Evolutionary conservation across 371 early-diverging fungal species (phyloP), one percentile per base, ranked within the genome.

Genomic region (Phascolomyces articulosus): DNA sequence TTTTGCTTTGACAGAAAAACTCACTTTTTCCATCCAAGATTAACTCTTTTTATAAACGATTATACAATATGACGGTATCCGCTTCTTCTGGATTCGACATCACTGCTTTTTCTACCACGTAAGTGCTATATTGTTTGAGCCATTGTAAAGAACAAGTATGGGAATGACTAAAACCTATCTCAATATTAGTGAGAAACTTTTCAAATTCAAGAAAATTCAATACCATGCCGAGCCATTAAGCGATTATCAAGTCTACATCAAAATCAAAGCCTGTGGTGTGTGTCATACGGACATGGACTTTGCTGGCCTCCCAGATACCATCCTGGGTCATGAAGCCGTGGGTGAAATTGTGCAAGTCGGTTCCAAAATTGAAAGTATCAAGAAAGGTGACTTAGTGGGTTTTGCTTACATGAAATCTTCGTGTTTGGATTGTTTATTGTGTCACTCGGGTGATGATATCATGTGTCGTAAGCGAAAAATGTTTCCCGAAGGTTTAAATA

Each of bases 361-460:
- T 0, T 55, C 72, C 11, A 58, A 66, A 13, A 85, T 85, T 11
- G 74, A 66, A 23, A 69, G 77, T 26, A 44, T 87, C 28, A 64
- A 76, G 34, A 62, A 78, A 38, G 90, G 85, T 41, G 82, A 85
- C 60, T 57, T 69, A 4, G 85, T 89, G 40, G 88, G 89, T 11
- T 71, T 62, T 58, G 69, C 73, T 3, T 78, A 75, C 53, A 65
- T 86, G 60, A 74, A 77, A n/a, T 64, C 60, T 0, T 66, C 83
- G 10, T 86, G 87, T 48, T 55, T 75, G 24, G 64, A 77, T 34
- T 84, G 85, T 59, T 47, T 64, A 9, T 57, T 69, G 26, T 86
- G 87, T 59, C 63, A 56, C 9, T 69, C 73, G 8, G 86, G 86
- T 3, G 57, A 77, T 16, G 86, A 85, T 34, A 71, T 72, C 41